Conservation (phyloP, 1,284 basidiomycete species). For the Agaricales sp. region DNA sequence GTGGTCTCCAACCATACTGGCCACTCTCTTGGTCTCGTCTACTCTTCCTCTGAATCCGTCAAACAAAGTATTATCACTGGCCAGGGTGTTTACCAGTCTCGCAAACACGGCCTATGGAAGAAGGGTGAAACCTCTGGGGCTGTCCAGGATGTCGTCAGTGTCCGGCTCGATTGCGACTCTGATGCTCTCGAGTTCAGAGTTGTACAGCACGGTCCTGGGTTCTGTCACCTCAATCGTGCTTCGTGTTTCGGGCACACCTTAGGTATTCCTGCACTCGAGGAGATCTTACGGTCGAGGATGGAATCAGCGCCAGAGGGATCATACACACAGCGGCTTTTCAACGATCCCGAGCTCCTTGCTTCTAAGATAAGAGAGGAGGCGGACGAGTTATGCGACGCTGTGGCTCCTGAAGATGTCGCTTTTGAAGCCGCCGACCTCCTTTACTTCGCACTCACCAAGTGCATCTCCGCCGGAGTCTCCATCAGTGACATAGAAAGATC, state of each 20-base stretch:
- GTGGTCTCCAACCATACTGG: constrained; percentile 73
- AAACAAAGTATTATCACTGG: constrained; percentile 83
- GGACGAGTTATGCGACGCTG: constrained; percentile 86
- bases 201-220: constrained; percentile 83
- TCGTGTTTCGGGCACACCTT: constrained; percentile 81
- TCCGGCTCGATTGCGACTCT: constrained; percentile 87
- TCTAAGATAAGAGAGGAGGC: constrained; percentile 99
- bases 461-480: constrained; percentile 76
- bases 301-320: constrained; percentile 79
- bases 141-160: constrained; percentile 79
- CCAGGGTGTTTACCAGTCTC: constrained; percentile 92
- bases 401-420: constrained; percentile 77
- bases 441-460: constrained; percentile 90
- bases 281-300: constrained; percentile 68
- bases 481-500: constrained; percentile 82
- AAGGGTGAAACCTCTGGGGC: constrained; percentile 97
- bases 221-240: constrained; percentile 83
- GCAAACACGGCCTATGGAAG: constrained; percentile 93
- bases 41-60: constrained; percentile 89
- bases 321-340: constrained; percentile 88
- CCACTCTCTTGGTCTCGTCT: constrained; percentile 86
- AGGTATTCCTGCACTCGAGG: constrained; percentile 80
- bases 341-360: constrained; percentile 70
- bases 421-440: constrained; percentile 95
- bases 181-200: constrained; percentile 92